Percentiles rank a stretch among this genome's conserved stretches.
phyloP scores from a whole-genome alignment of 2,329 filamentous ascomycete species.

The Gaeumannomyces sp. region DNA sequence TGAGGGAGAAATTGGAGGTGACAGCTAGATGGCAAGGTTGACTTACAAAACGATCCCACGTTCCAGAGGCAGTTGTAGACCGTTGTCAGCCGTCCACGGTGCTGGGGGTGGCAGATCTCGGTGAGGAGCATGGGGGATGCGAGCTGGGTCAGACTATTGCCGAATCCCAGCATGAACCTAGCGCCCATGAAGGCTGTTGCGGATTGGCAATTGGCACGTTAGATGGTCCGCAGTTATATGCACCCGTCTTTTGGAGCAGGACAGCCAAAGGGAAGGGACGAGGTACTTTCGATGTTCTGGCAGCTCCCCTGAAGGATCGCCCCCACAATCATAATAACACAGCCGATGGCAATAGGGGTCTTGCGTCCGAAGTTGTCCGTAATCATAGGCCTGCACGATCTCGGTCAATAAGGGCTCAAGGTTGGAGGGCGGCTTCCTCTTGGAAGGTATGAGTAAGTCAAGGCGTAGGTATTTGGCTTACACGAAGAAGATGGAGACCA shows the following conservation, averaged over 20 bases:
- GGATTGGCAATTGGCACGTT: background rate
- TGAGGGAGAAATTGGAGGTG: background rate
- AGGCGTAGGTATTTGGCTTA: slow-evolving; percentile 19
- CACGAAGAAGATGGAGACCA: slow-evolving; percentile 51
- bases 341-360: slow-evolving; percentile 47
- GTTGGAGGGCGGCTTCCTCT: background rate
- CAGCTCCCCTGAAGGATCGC: slow-evolving; percentile 50
- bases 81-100: slow-evolving; percentile 25
- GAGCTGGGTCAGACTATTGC: slow-evolving; percentile 12
- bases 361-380: slow-evolving; percentile 49
- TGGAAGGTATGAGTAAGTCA: background rate
- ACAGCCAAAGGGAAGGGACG: background rate
- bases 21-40: background rate
- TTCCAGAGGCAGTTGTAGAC: slow-evolving; percentile 13
- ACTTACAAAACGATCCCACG: slow-evolving; percentile 8
- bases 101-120: slow-evolving; percentile 28
- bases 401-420: background rate
- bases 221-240: background rate
- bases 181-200: slow-evolving; percentile 44
- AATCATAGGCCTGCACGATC: slow-evolving; percentile 35
- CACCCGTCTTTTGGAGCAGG: background rate
- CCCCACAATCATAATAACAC: slow-evolving; percentile 48
- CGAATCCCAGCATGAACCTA: slow-evolving; percentile 10
- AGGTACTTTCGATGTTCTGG: slow-evolving; percentile 29
- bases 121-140: slow-evolving; percentile 36